Base-by-base conservation (phyloP, 2,329 filamentous ascomycete species). In the Sporothrix pallida region DNA sequence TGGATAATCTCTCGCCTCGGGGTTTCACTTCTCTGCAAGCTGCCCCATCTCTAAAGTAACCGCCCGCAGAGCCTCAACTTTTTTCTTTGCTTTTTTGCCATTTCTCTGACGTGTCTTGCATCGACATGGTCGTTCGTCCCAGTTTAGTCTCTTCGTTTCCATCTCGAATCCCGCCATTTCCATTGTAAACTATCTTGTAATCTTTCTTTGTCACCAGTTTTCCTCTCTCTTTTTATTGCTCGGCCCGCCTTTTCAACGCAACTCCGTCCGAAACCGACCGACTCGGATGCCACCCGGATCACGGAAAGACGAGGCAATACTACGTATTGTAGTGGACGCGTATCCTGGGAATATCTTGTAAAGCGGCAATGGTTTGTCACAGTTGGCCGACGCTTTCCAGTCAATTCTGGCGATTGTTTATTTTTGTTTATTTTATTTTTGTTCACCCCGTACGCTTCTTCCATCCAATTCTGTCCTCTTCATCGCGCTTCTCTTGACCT, bases 1-100 rank as follows among this genome's bases (percentile, higher is more conserved):
- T 20, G 8, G 60, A 37, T 26, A 23, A 23, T 65, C 60, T 65
- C 60, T n/a, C 60, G 44, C 8, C 7, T 63, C 60, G 9, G 15
- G 15, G 8, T 42, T 42, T 58, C 20, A 58, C 56, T 13, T 58
- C 20, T 17, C 52, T 20, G 20, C n/a, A 23, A 54, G n/a, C n/a
- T 54, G 52, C 52, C 52, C 52, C 52, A 54, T 58, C 17, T 13
- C 12, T 4, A 58, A 31, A 31, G 10, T 20, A 54, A 54, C n/a
- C n/a, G 52, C 17, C 52, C 52, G 52, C 52, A 54, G 52, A 54
- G 52, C 52, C 52, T 23, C 52, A 54, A 20, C 52, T 52, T 54
- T 20, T 54, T 17, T 20, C n/a, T 20, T 54, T 54, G 52, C 52
- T 37, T 37, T 17, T 44, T 63, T 42, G 60, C 8, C 31, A 31